Conservation (phyloP, 805 yeast species). For the Pichia phayaonensis region DNA sequence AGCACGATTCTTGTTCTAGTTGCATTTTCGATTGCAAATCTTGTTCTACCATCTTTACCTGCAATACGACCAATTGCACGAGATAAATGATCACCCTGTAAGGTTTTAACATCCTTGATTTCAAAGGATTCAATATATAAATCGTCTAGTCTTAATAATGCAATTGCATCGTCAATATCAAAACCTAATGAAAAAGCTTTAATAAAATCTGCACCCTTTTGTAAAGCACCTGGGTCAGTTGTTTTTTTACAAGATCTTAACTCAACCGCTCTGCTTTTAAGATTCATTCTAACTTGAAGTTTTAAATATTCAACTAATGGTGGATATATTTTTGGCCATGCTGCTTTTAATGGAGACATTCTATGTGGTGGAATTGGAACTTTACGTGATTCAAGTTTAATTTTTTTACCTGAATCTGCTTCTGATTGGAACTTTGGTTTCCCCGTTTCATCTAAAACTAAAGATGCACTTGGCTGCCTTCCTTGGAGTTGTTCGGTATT, state of each 20-base stretch:
- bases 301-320: slow-evolving; percentile 93
- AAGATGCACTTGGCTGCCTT: slow-evolving; percentile 30
- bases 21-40: slow-evolving; percentile 97
- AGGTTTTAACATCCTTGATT: slow-evolving; percentile 91
- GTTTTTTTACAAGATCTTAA: slow-evolving; percentile 77
- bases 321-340: slow-evolving; percentile 92
- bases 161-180: slow-evolving; percentile 95
- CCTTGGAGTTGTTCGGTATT: slow-evolving; percentile 16
- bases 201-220: slow-evolving; percentile 95
- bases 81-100: slow-evolving; percentile 92
- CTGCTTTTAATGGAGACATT: slow-evolving; percentile 83
- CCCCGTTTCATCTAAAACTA: slow-evolving; percentile 78
- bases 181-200: slow-evolving; percentile 95
- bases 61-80: slow-evolving; percentile 99
- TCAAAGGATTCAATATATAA: slow-evolving; percentile 95
- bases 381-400: slow-evolving; percentile 79
- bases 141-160: slow-evolving; percentile 88
- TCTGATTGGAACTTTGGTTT: slow-evolving; percentile 80
- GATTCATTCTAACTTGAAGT: slow-evolving; percentile 92
- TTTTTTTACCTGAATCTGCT: slow-evolving; percentile 51
- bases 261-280: slow-evolving; percentile 81
- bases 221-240: slow-evolving; percentile 88
- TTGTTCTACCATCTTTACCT: slow-evolving; percentile 98
- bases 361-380: slow-evolving; percentile 96
- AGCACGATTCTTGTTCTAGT: slow-evolving; percentile 96